Base-by-base conservation (phyloP, 2,329 filamentous ascomycete genomes). In the Pyrenophora graminea region DNA sequence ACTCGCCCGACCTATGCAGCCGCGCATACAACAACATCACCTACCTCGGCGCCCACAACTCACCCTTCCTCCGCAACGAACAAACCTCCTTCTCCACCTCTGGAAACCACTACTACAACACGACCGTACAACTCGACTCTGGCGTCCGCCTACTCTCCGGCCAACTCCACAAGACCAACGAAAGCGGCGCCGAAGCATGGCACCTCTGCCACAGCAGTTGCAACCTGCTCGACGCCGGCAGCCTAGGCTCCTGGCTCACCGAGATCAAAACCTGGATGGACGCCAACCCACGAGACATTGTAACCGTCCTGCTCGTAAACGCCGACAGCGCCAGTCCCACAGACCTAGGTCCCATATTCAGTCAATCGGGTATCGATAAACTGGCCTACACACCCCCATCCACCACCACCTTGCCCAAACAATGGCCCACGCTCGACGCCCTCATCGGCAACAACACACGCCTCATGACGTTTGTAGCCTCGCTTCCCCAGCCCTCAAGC, bases 1-100 rank as follows among this genome's bases (percentile, higher is more conserved):
- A 93, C 78, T 91, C 88, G 1, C 88, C 89, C 0, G 76, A 80
- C 37, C 82, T 94, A 34, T 94, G 90, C 78, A 77, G 76, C 55
- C 84, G 83, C 57, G 76, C 82, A 15, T 94, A 94, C 77, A 86
- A 85, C 75, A 84, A 88, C 60, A 82, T 94, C 62, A 92, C 89
- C 3, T 82, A 92, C 70, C 83, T 93, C 66, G 89, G 89, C 18
- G 88, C 87, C 15, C 89, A 92, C 75, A 82, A 91, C 74, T 85
- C 83, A 54, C 80, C 88, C 9, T 92, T 91, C 69, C 72, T 91
- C 37, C 80, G 87, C 42, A 85, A 90, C 63, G 70, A 76, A 21
- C 80, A 79, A 48, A 87, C 84, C 1, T 77, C 75, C 53, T 83
- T 86, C 70, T 85, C 84, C 21, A 72, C 85, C 2, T 82, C 85